These are phyloP conservation scores for Tranzscheliella williamsii DNA, from an alignment of 1,284 basidiomycete genomes.

Conservation along the genomic window DNA sequence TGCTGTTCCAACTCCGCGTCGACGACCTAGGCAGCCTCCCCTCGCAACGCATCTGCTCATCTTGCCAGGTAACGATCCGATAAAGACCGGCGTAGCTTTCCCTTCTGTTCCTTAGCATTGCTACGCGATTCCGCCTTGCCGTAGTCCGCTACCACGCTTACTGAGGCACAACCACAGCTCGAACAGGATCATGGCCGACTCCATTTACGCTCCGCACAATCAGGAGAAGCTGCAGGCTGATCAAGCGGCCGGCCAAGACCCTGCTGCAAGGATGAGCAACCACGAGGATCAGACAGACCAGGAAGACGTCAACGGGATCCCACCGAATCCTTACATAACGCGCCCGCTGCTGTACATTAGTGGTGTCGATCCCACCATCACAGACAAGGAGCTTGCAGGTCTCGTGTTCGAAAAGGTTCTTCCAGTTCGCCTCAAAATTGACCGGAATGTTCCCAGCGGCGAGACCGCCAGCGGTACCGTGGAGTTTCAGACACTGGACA, in stretches of 20 bases:
- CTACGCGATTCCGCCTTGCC: no score
- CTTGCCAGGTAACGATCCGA: no score
- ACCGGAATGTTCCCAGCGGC: slow-evolving; percentile 23
- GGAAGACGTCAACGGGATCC: slow-evolving; percentile 5
- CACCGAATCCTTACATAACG: slow-evolving; percentile 36
- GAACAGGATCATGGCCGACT: slow-evolving; percentile 48
- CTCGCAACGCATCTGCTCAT: no score
- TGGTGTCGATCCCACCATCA: slow-evolving; percentile 33
- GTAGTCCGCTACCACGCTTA: background rate
- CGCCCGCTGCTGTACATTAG: slow-evolving; percentile 41
- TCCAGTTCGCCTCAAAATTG: slow-evolving; percentile 46
- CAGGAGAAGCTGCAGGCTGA: slow-evolving; percentile 28
- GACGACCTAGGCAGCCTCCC: no score
- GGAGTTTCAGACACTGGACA: slow-evolving; percentile 51
- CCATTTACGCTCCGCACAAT: slow-evolving; percentile 48
- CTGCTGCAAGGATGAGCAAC: background rate
- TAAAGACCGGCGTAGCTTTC: no score
- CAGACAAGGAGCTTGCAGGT: slow-evolving; percentile 46
- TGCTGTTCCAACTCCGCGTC: no score
- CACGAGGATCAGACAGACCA: slow-evolving; percentile 4
- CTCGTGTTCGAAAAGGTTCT: slow-evolving; percentile 37
- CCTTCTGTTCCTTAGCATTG: no score
- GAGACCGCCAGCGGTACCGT: slow-evolving; percentile 41
- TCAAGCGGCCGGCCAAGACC: slow-evolving; percentile 7
- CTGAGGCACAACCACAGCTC: background rate